phyloP scores from a whole-genome alignment of 208 protist genomes.

The Porcisia deanei region DNA sequence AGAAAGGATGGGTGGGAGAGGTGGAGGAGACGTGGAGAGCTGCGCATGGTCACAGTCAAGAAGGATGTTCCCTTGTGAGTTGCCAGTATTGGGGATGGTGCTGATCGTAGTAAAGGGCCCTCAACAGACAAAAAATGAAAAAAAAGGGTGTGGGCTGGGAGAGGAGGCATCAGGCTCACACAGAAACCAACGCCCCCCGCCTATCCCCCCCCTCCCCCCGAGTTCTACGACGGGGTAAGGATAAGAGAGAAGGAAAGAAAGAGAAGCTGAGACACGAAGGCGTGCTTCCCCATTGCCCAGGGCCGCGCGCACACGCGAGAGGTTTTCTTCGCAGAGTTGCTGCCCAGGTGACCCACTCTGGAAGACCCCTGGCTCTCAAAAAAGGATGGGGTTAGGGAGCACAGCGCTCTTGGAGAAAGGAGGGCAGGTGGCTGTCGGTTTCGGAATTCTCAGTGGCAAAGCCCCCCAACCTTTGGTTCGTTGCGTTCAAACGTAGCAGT shows the following conservation, averaged over 20 bases:
- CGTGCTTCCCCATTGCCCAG: background rate
- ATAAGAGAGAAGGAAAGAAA: background rate
- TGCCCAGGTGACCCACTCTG: background rate
- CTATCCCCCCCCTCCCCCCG: background rate
- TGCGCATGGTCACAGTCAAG: too few species aligned
- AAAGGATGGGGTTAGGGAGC: background rate
- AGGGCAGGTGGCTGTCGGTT: background rate
- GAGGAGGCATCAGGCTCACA: background rate
- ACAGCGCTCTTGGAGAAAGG: background rate
- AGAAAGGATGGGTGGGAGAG: background rate
- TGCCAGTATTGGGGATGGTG: too few species aligned
- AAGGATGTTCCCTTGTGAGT: too few species aligned
- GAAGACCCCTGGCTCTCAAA: background rate
- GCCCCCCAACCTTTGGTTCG: background rate
- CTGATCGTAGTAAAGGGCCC: too few species aligned
- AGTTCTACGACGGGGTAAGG: background rate
- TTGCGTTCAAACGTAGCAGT: too few species aligned
- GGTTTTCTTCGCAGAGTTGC: background rate
- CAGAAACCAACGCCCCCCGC: background rate
- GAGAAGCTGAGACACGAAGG: background rate
- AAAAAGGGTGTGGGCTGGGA: too few species aligned
- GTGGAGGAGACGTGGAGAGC: too few species aligned
- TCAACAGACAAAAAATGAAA: too few species aligned
- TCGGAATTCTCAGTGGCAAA: background rate
- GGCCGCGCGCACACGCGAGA: background rate